Evolutionary conservation across 2,329 filamentous ascomycete genomes (phyloP), one percentile per base, ranked within the genome.

Genomic region (Fusarium incarnatum): DNA sequence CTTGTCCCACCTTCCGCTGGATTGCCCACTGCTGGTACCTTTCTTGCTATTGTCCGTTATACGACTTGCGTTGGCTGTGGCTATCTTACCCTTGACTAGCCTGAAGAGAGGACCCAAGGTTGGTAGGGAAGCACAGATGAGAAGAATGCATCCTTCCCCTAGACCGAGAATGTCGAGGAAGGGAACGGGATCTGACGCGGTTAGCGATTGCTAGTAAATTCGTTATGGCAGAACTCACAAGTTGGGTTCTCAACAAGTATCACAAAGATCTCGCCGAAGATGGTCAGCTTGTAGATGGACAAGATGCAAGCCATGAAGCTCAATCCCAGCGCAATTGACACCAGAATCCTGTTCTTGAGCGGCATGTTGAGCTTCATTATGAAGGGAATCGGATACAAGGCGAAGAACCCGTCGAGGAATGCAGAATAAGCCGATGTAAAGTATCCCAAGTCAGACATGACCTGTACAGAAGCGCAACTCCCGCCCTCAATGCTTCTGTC

Each of bases 341-440:
- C 73, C 1, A 72, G 54, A 41, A 75, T 46, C 3, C 73, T 65
- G 20, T 66, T 69, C 37, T 67, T 74, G 6, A 75, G 60, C 2
- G 73, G 64, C 74, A 76, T 76, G 20, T 75, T 75, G 11, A 75
- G 61, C 13, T 59, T 65, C 74, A 75, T 75, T 9, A 76, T 67
- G 15, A 76, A 76, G 1, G 70, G 71, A 3, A 75, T 69, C 7
- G 74, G 73, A 13, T 75, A 75, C 4, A 75, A 20, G 4, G 74
- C 74, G 34, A 66, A 80, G 64, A 76, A 76, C 0, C 73, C 59
- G 42, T 76, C 72, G 25, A 75, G 67, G 30, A 75, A 75, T 4
- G 74, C 73, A 23, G 74, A 76, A 41, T 71, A 73, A 1, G 71
- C 72, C n/a, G 74, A 75, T 2, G 74, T 74, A 15, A 73, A 74